phyloP scores from a whole-genome alignment of 2,329 filamentous ascomycete genomes.

The Byssochlamys sp. region DNA sequence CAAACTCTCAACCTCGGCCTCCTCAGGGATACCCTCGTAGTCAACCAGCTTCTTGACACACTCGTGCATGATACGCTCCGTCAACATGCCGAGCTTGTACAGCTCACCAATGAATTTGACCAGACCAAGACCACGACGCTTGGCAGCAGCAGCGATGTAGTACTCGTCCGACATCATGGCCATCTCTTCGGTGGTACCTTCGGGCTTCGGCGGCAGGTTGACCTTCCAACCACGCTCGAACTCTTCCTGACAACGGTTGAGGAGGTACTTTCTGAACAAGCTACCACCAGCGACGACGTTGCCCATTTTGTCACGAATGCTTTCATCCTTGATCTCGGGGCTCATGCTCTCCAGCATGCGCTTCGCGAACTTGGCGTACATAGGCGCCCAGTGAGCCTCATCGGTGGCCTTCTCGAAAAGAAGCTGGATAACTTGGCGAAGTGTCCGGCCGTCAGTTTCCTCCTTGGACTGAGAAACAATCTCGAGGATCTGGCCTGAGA shows the following conservation, averaged over 20 bases:
- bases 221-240: slow-evolving; percentile 96
- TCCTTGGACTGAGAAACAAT: slow-evolving; percentile 94
- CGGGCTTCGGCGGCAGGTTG: slow-evolving; percentile 68
- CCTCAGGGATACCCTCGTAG: slow-evolving; percentile 84
- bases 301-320: slow-evolving; percentile 79
- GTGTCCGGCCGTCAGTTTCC: slow-evolving; percentile 82
- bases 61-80: slow-evolving; percentile 98
- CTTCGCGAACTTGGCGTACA: slow-evolving; percentile 98
- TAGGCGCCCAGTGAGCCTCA: slow-evolving; percentile 94
- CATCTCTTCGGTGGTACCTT: slow-evolving; percentile 62
- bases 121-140: slow-evolving; percentile 90
- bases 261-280: slow-evolving; percentile 94
- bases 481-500: slow-evolving; percentile 80
- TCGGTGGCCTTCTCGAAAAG: slow-evolving; percentile 99
- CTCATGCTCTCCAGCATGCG: slow-evolving; percentile 94
- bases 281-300: slow-evolving; percentile 84
- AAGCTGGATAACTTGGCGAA: slow-evolving; percentile 95
- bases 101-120: slow-evolving; percentile 99
- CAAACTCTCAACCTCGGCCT: slow-evolving; percentile 91
- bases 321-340: slow-evolving; percentile 87
- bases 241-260: slow-evolving; percentile 97
- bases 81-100: slow-evolving; percentile 97
- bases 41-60: slow-evolving; percentile 96
- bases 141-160: slow-evolving; percentile 84
- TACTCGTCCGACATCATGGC: slow-evolving; percentile 91